phyloP scores from a whole-genome alignment of 768 basidiomycete genomes.

The Paxillus rubicundulus region DNA sequence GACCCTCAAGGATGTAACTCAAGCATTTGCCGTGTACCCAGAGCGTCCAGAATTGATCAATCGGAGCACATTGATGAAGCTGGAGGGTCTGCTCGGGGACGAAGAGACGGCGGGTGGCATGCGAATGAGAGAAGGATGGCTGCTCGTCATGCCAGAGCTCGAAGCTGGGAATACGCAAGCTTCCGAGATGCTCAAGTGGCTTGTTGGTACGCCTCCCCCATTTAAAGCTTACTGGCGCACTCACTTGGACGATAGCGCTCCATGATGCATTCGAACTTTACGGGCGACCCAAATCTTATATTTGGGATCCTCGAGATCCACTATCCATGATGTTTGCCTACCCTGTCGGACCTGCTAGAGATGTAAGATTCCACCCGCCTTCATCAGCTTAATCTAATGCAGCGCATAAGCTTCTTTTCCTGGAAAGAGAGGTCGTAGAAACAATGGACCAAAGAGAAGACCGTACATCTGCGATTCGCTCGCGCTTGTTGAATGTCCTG shows the following conservation, averaged over 20 bases:
- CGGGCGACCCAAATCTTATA: constrained; percentile 81
- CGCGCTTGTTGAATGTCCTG: constrained; percentile 59
- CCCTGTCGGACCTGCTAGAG: constrained; percentile 79
- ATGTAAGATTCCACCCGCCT: constrained; percentile 50
- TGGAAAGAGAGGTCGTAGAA: constrained; percentile 82
- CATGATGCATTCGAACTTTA: constrained; percentile 89
- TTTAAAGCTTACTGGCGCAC: neutral
- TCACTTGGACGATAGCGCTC: constrained; percentile 47
- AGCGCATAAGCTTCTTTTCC: constrained; percentile 66
- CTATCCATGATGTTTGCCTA: constrained; percentile 91
- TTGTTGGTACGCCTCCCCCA: constrained; percentile 61
- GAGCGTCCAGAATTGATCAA: constrained; percentile 92
- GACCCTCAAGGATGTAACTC: constrained; percentile 66
- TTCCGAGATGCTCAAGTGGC: constrained; percentile 87
- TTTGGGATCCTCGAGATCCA: constrained; percentile 86
- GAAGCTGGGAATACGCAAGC: constrained; percentile 61
- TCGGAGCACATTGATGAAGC: constrained; percentile 85
- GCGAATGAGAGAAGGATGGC: constrained; percentile 76
- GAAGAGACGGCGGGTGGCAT: constrained; percentile 70
- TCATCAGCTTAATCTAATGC: constrained; percentile 13
- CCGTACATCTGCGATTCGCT: constrained; percentile 67
- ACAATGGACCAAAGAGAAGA: constrained; percentile 74
- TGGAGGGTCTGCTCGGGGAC: constrained; percentile 81
- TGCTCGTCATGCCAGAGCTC: constrained; percentile 87
- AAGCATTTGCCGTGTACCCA: constrained; percentile 94